Evolutionary conservation across 2,329 filamentous ascomycete genomes (phyloP).

Genomic region (Dothiorella sarmentorum): DNA sequence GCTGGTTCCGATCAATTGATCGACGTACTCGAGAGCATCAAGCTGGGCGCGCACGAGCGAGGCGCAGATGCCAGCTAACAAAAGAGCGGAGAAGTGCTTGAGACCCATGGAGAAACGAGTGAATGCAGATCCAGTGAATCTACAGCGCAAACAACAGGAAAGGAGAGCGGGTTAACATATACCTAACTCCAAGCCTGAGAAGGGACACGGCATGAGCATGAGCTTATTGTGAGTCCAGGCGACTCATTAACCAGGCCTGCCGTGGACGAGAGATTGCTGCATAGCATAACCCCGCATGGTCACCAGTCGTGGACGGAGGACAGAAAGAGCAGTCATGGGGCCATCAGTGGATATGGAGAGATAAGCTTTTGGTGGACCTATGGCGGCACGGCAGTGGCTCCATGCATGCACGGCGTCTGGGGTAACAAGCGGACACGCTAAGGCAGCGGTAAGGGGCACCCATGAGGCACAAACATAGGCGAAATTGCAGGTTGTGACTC

Average conservation of each 20-base stretch:
- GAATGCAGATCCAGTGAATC: background rate
- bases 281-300: background rate
- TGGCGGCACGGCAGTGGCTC: background rate
- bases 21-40: conserved; percentile 30
- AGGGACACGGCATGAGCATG: background rate
- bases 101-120: conserved; percentile 1
- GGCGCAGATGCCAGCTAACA: background rate
- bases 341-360: background rate
- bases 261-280: background rate
- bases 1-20: conserved; percentile 41
- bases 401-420: background rate
- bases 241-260: background rate
- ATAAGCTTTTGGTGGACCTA: conserved; percentile 2
- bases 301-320: background rate
- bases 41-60: background rate
- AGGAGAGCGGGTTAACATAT: background rate
- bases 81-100: background rate
- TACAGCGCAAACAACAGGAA: background rate
- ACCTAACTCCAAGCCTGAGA: background rate
- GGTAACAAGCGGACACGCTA: background rate
- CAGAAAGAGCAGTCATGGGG: background rate
- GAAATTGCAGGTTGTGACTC: background rate
- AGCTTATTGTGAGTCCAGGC: background rate
- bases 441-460: background rate
- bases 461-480: background rate